Conservation (phyloP, 371 early-diverging fungal species). For the Mortierella sp. region DNA sequence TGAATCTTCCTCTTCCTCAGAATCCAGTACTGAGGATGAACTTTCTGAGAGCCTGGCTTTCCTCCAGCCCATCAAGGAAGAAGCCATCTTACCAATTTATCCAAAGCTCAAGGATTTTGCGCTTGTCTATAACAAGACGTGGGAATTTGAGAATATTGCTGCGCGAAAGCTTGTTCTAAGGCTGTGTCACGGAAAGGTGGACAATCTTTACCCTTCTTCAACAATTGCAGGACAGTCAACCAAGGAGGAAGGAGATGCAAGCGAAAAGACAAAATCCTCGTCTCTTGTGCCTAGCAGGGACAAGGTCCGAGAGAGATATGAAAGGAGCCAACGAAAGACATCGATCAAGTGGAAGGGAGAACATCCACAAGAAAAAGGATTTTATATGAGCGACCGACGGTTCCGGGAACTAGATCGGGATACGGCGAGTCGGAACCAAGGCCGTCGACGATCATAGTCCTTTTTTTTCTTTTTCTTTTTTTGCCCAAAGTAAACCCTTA, state of each 20-base stretch:
- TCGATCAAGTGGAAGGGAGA: slow-evolving; percentile 52
- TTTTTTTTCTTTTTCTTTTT: neutral
- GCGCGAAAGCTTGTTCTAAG: slow-evolving; percentile 53
- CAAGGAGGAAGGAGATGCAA: neutral
- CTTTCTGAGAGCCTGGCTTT: slow-evolving; percentile 33
- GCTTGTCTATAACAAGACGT: slow-evolving; percentile 63
- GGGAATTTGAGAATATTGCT: slow-evolving; percentile 63
- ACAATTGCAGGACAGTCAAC: neutral
- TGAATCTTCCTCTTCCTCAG: slow-evolving; percentile 11
- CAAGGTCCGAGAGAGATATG: slow-evolving; percentile 19
- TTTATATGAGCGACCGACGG: slow-evolving; percentile 34
- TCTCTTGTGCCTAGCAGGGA: slow-evolving; percentile 15
- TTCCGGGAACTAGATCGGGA: slow-evolving; percentile 32
- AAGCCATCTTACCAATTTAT: slow-evolving; percentile 33
- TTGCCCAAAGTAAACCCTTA: too few species aligned
- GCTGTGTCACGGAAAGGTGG: slow-evolving; percentile 52
- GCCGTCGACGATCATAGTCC: neutral
- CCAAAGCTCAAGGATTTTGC: slow-evolving; percentile 58
- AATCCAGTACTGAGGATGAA: slow-evolving; percentile 34
- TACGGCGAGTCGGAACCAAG: slow-evolving; percentile 4
- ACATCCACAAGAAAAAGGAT: slow-evolving; percentile 45
- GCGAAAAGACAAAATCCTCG: slow-evolving; percentile 2
- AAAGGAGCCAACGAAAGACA: slow-evolving; percentile 36
- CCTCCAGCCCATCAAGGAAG: slow-evolving; percentile 44
- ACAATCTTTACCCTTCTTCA: slow-evolving; percentile 6